phyloP scores from a whole-genome alignment of 2,329 filamentous ascomycete genomes.

The Aspergillus ustus region DNA sequence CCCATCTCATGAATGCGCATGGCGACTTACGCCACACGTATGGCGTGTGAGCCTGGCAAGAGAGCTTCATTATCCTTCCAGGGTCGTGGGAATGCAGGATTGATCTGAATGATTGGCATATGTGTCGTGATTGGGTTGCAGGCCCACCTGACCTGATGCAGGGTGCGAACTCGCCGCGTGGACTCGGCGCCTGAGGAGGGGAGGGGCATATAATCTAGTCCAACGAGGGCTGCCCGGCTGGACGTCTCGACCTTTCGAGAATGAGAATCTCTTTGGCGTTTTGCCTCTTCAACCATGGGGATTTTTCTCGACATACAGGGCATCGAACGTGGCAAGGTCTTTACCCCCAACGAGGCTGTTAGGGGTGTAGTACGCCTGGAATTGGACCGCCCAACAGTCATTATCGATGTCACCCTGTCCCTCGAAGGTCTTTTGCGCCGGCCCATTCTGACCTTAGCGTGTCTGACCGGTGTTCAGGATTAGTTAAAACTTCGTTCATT shows the following conservation, averaged over 20 bases:
- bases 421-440: conserved; percentile 1
- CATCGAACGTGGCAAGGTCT: background rate
- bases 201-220: background rate
- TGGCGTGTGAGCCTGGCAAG: conserved; percentile 4
- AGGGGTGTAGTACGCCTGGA: background rate
- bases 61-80: background rate
- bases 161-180: background rate
- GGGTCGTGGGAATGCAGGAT: background rate
- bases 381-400: background rate
- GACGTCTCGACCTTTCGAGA: background rate
- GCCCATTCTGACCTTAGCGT: background rate
- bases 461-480: background rate
- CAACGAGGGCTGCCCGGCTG: background rate
- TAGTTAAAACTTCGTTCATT: background rate
- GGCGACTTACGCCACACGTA: conserved; percentile 9
- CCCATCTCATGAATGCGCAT: background rate
- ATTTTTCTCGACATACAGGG: background rate
- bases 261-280: background rate
- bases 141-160: background rate
- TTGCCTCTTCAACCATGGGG: background rate
- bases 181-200: background rate
- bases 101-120: background rate
- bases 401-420: background rate
- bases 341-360: background rate
- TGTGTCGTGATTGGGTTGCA: background rate